Evolutionary conservation across 192 early-diverging fungal genomes (phyloP), one percentile per base, ranked within the genome.

Genomic region (Haplosporangium gracile): DNA sequence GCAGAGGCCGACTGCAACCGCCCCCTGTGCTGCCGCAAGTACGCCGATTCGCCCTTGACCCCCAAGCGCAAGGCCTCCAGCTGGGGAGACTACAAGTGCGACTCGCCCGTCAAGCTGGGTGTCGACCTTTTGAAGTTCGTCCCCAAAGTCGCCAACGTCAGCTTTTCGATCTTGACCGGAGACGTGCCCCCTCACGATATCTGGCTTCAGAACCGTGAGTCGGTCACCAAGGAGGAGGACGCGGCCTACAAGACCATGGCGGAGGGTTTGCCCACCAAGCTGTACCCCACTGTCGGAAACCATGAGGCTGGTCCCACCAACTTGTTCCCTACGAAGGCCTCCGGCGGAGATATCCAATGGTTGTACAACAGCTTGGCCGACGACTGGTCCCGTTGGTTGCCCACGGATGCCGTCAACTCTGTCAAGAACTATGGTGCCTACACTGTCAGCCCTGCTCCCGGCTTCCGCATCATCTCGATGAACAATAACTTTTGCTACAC

Each of bases 401-500:
- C 89, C 29, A 38, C 57, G 0, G 85, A 88, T 55, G 90, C 80
- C 15, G 88, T 87, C 55, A 78, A 81, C 11, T 80, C 86, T 16
- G 76, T 90, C 29, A 79, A 86, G 51, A 89, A 90, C 70, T 86
- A 83, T 38, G 92, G 92, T 49, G 89, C 84, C 45, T 93, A 93
- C 82, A 86, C 88, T 4, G 77, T 79, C 1, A 89, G 88, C 72
- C 92, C 92, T 29, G 43, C 75, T 4, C 81, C 83, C 55, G 91
- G 90, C 0, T 63, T 93, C 24, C 88, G 89, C 34, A 75, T 93
- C 34, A 89, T 93, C 57, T 89, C 89, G 11, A 40, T 93, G 9
- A 93, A 93, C 70, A 93, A 90, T 57, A 93, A 92, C 75, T 93
- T 92, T 60, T 93, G 92, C 38, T 93, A 93, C 72, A 90, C 84